phyloP scores from a whole-genome alignment of 2,329 filamentous ascomycete genomes.

The Fusarium brachygibbosum region DNA sequence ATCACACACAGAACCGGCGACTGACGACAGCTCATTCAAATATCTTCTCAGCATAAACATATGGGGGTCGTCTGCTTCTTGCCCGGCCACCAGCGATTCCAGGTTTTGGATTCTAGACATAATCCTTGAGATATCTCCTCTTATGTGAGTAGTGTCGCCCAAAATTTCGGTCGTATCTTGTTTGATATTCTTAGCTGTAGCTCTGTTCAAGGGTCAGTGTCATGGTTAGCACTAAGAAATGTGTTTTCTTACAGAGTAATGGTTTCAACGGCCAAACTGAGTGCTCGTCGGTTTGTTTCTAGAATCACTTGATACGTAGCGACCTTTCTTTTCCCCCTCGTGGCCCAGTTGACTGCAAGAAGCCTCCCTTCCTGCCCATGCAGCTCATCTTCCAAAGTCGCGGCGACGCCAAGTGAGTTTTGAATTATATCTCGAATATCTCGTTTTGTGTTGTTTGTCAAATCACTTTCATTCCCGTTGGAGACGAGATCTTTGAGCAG shows the following conservation, averaged over 20 bases:
- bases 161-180: constrained; percentile 14
- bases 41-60: constrained; percentile 8
- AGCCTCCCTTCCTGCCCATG: neutral
- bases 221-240: neutral
- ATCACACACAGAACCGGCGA: constrained; percentile 9
- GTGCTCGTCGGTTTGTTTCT: constrained; percentile 1
- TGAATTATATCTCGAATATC: constrained; percentile 1
- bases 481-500: constrained; percentile 6
- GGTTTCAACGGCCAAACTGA: constrained; percentile 9
- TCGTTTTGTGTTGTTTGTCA: neutral
- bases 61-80: neutral
- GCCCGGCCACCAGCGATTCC: neutral
- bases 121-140: constrained; percentile 1
- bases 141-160: constrained; percentile 1
- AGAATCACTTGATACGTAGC: neutral
- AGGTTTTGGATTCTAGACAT: neutral
- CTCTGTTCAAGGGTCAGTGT: neutral
- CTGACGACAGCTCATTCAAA: constrained; percentile 10
- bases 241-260: constrained; percentile 5
- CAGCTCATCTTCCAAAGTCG: neutral
- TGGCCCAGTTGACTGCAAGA: neutral
- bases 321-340: constrained; percentile 8
- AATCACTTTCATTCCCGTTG: neutral
- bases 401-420: neutral
- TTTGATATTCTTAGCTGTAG: constrained; percentile 8